Percentiles rank a stretch among this genome's conserved stretches.
Evolutionary conservation across 805 yeast genomes (phyloP).

Genomic region (Blastobotrys americana): DNA sequence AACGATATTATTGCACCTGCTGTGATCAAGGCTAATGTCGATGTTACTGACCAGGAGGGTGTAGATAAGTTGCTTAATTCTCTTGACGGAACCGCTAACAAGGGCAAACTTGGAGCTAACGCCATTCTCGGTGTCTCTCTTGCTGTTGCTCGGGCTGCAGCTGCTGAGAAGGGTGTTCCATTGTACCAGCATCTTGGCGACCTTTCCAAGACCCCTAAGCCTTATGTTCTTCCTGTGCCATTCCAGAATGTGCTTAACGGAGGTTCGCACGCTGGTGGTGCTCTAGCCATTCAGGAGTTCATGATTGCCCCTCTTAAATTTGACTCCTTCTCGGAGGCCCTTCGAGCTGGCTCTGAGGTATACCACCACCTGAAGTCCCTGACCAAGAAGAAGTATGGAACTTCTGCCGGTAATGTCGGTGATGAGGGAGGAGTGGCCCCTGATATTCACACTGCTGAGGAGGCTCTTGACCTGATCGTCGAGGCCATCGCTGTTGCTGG

Average conservation of each 20-base stretch:
- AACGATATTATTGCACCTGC: conserved; percentile 95
- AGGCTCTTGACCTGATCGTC: conserved; percentile 91
- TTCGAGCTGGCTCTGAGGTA: conserved; percentile 96
- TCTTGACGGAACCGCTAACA: conserved; percentile 96
- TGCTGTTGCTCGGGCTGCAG: conserved; percentile 97
- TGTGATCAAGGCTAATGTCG: conserved; percentile 67
- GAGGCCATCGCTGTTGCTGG: conserved; percentile 91
- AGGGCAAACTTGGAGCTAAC: conserved; percentile 96
- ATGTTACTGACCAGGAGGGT: conserved; percentile 79
- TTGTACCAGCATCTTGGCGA: conserved; percentile 87
- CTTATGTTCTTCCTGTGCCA: conserved; percentile 96
- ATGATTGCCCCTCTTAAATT: conserved; percentile 97
- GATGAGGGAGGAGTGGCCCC: conserved; percentile 99
- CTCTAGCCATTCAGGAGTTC: conserved; percentile 98
- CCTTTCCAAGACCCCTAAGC: conserved; percentile 65
- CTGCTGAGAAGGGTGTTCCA: conserved; percentile 91
- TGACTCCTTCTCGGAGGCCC: conserved; percentile 83
- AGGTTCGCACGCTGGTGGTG: conserved; percentile 99
- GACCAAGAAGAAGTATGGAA: conserved; percentile 93
- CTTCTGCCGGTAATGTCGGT: conserved; percentile 99
- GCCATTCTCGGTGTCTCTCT: conserved; percentile 97
- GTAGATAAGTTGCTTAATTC: conserved; percentile 77
- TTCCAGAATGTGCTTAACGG: conserved; percentile 98
- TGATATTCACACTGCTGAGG: conserved; percentile 88
- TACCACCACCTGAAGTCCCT: conserved; percentile 93